Evolutionary conservation across 345 rosid species (phyloP), one percentile per base, ranked within the genome.

Genomic region (Bruguiera parviflora): DNA sequence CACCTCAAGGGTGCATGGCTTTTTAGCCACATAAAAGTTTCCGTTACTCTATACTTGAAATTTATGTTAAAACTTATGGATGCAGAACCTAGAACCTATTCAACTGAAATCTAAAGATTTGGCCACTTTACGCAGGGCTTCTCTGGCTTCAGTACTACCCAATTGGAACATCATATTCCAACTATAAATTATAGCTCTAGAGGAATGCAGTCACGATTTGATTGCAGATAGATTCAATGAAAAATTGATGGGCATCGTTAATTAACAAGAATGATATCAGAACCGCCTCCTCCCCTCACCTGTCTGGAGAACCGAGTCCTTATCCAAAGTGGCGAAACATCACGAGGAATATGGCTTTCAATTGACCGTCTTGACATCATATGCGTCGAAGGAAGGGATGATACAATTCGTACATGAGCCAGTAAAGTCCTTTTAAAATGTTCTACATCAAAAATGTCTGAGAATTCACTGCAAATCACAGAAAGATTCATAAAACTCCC

Each of bases 381-480:
- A 82, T 90, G 89, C 35, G 87, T 79, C 1, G 92, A 90, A 6
- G 96, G 96, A 29, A 90, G 79, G 22, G 96, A 83, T 46, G 91
- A 86, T 53, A 86, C 91, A 63, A 88, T 76, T 51, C 89, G 58
- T 52, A 90, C 86, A 73, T 88, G 88, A 16, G 89, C 77, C 78
- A 52, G 71, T 64, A 90, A 73, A 15, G 84, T 82, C 74, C 78
- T 83, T 87, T 79, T 90, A 82, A 90, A 90, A 80, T 86, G 91
- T 63, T 86, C 84, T 3, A 75, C 86, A 61, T 88, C 84, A 19
- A 84, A 90, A 64, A 90, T 69, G 22, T 90, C 89, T 0, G 87
- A 65, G 65, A 90, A 90, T 69, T 90, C 92, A 72, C 92, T 88
- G 88, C 66, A 77, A 61, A 39, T 73, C 11, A 63, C 33, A 53